Conservation (phyloP, 805 yeast genomes). For the Brettanomyces bruxellensis region DNA sequence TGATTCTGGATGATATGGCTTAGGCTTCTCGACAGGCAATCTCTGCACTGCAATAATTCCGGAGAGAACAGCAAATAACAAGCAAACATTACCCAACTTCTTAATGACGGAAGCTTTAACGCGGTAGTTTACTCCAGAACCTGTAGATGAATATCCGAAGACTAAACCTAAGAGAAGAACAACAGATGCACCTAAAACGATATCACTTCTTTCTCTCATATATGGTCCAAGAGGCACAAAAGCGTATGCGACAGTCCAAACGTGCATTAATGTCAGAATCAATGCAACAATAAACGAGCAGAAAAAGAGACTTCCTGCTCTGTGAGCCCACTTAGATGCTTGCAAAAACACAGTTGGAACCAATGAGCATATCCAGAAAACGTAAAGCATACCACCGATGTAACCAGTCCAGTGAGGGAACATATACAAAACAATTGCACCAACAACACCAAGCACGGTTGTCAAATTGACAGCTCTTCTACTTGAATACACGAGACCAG, state of each 20-base stretch:
- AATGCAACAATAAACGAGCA: conserved; percentile 41
- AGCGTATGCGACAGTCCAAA: conserved; percentile 97
- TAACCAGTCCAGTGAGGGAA: conserved; percentile 66
- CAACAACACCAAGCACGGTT: conserved; percentile 34
- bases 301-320: conserved; percentile 46
- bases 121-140: conserved; percentile 4
- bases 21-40: conserved; percentile 51
- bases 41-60: conserved; percentile 47
- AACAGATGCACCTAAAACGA: conserved; percentile 54
- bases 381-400: conserved; percentile 57
- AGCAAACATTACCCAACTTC: conserved; percentile 16
- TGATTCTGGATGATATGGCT: conserved; percentile 61
- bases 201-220: conserved; percentile 81
- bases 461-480: conserved; percentile 8
- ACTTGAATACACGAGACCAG: conserved; percentile 31
- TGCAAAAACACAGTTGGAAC: conserved; percentile 54
- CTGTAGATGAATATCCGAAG: conserved; percentile 22
- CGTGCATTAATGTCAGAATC: conserved; percentile 65
- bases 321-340: conserved; percentile 24
- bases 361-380: conserved; percentile 53
- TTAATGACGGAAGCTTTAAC: conserved; percentile 4
- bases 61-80: conserved; percentile 34
- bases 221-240: conserved; percentile 93
- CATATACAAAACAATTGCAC: conserved; percentile 40
- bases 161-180: conserved; percentile 42